Base-by-base conservation (phyloP, 208 protist species). In the Porcisia deanei region DNA sequence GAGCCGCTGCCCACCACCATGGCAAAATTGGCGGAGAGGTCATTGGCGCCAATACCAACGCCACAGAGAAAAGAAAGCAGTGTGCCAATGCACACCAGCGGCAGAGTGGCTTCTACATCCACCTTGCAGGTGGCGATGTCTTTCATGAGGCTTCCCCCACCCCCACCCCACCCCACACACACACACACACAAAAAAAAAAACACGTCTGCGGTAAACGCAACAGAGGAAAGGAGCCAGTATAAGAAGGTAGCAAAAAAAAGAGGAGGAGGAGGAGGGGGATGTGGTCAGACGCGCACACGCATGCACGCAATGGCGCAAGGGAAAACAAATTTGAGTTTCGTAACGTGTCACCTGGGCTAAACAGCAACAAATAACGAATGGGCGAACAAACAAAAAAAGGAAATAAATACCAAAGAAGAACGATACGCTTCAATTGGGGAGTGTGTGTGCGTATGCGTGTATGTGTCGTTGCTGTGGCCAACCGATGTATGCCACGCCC, bases 1-100 rank as follows among this genome's bases (percentile, higher is more conserved):
- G 89, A 93, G 65, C 91, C 89, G 77, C 88, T 95, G 49, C 93
- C 93, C 8, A 95, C 88, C 65, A 95, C 91, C 88, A 94, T 94
- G 22, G 93, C 93, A 71, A 97, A 97, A 80, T 94, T 95, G 20
- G 90, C 91, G 68, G 83, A 92, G 30, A 95, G 82, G 69, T 97
- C 91, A 71, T 94, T 94, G 7, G 88, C 92, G 37, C 92, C 90
- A 57, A 96, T 96, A 61, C 92, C 92, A 16, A 94, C 87, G 37
- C 89, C 92, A 66, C 88, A 96, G 61, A 96, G 79, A 61, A 96
- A 96, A 58, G 88, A 93, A 41, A 94, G 83, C 25, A 93, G 72
- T 12, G 89, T 91, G 75, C 86, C 76, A 64, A 93, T 82, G 83
- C 90, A 94, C 52, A 94, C 88, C 54, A 96, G 83, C 47, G 89